A percentile compares a stretch with the other conserved stretches of the same genome.
These are phyloP conservation scores for Microdochium bolleyi DNA, from an alignment of 2,329 filamentous ascomycete species.

Conservation along the genomic window DNA sequence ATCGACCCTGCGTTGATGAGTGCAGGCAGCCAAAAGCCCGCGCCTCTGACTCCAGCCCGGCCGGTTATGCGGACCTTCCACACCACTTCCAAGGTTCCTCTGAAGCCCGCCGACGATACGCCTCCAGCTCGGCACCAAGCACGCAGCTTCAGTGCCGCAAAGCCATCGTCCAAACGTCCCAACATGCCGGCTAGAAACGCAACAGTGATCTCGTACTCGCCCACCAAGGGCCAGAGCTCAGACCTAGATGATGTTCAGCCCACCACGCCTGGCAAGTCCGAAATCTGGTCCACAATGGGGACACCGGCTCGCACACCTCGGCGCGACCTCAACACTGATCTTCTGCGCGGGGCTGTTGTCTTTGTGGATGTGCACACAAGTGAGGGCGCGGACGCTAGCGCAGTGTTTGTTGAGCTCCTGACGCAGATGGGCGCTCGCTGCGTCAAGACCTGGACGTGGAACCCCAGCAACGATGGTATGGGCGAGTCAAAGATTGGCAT, in stretches of 20 bases:
- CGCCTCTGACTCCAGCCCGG: conserved; percentile 49
- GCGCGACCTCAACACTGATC: conserved; percentile 38
- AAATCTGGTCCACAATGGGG: conserved; percentile 44
- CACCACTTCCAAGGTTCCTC: conserved; percentile 69
- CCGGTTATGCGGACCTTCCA: conserved; percentile 46
- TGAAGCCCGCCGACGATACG: conserved; percentile 59
- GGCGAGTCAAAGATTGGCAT: conserved; percentile 57
- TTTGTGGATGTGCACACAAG: conserved; percentile 79
- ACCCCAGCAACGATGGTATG: conserved; percentile 33
- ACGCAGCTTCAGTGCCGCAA: conserved; percentile 42
- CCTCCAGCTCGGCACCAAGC: conserved; percentile 38
- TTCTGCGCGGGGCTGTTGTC: conserved; percentile 66
- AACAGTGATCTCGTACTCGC: conserved; percentile 47
- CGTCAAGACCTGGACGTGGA: conserved; percentile 70
- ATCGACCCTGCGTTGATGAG: conserved; percentile 39
- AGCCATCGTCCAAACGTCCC: conserved; percentile 34
- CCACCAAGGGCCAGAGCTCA: conserved; percentile 29
- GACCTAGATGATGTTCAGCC: conserved; percentile 11
- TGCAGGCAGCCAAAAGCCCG: conserved; percentile 10
- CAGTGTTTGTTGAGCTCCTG: conserved; percentile 74
- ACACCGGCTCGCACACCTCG: conserved; percentile 51
- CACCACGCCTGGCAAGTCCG: conserved; percentile 39
- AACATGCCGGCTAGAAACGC: conserved; percentile 35
- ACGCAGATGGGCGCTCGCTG: conserved; percentile 75
- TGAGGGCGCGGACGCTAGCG: conserved; percentile 72